Base-by-base conservation (phyloP, 2,329 filamentous ascomycete species). In the Verticillium alfalfae region DNA sequence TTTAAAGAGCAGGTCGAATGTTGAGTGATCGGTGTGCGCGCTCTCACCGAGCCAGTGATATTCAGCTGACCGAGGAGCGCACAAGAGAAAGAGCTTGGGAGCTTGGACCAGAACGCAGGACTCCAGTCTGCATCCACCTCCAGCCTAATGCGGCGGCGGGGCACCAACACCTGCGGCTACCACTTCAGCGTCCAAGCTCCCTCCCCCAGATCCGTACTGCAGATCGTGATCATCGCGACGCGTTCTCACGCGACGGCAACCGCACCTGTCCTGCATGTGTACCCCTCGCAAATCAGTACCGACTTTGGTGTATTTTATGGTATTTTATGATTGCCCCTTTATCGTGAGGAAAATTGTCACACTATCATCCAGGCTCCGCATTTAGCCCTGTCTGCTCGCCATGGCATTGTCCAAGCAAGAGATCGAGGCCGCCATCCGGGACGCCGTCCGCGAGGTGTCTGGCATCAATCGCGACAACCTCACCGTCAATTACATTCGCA, bases 401-500 rank as follows among this genome's bases (percentile, higher is more conserved):
- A 83, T 81, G 78, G 71, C 77, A 6, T 76, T 77, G 2, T 76
- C 78, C 5, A 68, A 71, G 34, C 71, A 77, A 63, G 68, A 72
- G 49, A 71, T 87, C 31, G 77, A 83, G 65, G 68, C 73, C 57
- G 79, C 76, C 59, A 76, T 87, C 15, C 72, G 76, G 54, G 71
- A 78, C n/a, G 76, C 77, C 4, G 81, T 84, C 39, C 75, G 71
- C 58, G 73, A 76, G 2, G 68, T 85, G 49, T 84, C 80, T 67
- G 70, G 75, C 34, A 68, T 70, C 22, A 75, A 78, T 13, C 76
- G 78, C 4, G 79, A 82, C 22, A 66, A 76, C 3, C 76, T 86
- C 9, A 83, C 83, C 0, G 84, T 88, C 63, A 87, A 87, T 67
- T 77, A 75, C 58, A 79, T 86, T 60, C 84, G 86, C 61, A 79